These are phyloP conservation scores for Coemansia sp. DNA, from an alignment of 192 early-diverging fungal genomes.

Conservation along the genomic window DNA sequence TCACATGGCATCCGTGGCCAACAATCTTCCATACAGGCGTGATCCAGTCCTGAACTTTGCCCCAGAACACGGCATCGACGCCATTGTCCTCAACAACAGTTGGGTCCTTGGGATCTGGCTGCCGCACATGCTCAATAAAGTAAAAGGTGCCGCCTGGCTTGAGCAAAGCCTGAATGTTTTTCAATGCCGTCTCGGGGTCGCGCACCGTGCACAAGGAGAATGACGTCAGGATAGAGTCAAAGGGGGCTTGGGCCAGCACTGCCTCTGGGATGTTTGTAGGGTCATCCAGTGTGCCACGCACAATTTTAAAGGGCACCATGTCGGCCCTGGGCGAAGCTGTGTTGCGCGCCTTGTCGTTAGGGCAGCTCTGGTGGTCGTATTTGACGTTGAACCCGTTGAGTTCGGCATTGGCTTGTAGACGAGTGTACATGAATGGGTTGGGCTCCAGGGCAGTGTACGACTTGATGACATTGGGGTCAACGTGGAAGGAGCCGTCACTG, in stretches of 20 bases:
- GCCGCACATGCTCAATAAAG: slow-evolving; percentile 46
- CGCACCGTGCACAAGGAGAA: slow-evolving; percentile 38
- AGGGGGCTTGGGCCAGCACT: slow-evolving; percentile 32
- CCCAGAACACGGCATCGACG: slow-evolving; percentile 35
- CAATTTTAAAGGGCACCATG: slow-evolving; percentile 31
- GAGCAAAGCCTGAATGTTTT: slow-evolving; percentile 27
- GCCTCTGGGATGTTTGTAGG: slow-evolving; percentile 24
- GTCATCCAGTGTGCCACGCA: slow-evolving; percentile 38
- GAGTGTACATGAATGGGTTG: slow-evolving; percentile 35
- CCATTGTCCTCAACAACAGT: slow-evolving; percentile 31
- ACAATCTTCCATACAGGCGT: slow-evolving; percentile 27
- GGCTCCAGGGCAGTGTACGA: slow-evolving; percentile 48
- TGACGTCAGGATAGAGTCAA: slow-evolving; percentile 44
- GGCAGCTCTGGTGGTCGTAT: slow-evolving; percentile 25
- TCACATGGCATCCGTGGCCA: slow-evolving; percentile 36
- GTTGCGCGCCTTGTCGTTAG: background rate
- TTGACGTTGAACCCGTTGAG: slow-evolving; percentile 31
- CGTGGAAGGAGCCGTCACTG: slow-evolving; percentile 17
- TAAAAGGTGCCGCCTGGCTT: slow-evolving; percentile 37
- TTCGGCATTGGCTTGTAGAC: slow-evolving; percentile 30
- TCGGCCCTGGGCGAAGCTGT: background rate
- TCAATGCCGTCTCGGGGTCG: slow-evolving; percentile 15
- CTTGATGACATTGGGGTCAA: slow-evolving; percentile 20
- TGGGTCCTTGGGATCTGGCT: slow-evolving; percentile 22
- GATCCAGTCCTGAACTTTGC: slow-evolving; percentile 30